Evolutionary conservation across 2,329 filamentous ascomycete species (phyloP), one percentile per base, ranked within the genome.

Genomic region (Pseudogymnoascus sp.): DNA sequence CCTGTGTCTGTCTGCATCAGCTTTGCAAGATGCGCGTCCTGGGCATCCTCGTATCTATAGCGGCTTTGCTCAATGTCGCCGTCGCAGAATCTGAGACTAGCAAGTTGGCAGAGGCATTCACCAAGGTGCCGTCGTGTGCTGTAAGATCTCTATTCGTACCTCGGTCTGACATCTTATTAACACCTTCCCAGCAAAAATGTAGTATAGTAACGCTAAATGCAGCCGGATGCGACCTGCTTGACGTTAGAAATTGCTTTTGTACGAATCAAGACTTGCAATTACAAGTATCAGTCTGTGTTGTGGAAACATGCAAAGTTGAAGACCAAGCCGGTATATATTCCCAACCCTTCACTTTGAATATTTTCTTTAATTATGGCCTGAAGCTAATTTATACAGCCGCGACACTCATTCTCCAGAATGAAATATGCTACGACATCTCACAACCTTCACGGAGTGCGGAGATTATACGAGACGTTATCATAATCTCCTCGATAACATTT

Each of bases 171-270:
- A 51, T 21, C 14, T n/a, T 34, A 21, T 51, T 34, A 45, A 31
- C 14, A 37, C 51, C 11, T 16, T 34, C 14, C 18, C n/a, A 62
- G 61, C 40, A 51, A 36, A 57, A 37, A 34, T 62, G 61, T 36
- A 37, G 39, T 34, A 5, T 57, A 10, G 16, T 10, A 23, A 26
- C 51, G 42, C 39, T 62, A n/a, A 18, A 36, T n/a, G 42, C 42
- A 36, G 40, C 39, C 40, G n/a, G 6, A 4, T 62, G 61, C n/a
- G 39, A 62, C 7, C 39, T 62, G 29, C 40, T 36, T 16, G 40
- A 36, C 4, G 39, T 62, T 12, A 36, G 29, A 54, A 63, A 65
- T 36, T 69, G 68, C 61, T 47, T 69, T 26, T 69, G 68, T 54
- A 63, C 34, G 23, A 67, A 65, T 51, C 40, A 39, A 16, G 61